Evolutionary conservation across 345 rosid genomes (phyloP), one percentile per base, ranked within the genome.

Genomic region (Pistacia integerrima): DNA sequence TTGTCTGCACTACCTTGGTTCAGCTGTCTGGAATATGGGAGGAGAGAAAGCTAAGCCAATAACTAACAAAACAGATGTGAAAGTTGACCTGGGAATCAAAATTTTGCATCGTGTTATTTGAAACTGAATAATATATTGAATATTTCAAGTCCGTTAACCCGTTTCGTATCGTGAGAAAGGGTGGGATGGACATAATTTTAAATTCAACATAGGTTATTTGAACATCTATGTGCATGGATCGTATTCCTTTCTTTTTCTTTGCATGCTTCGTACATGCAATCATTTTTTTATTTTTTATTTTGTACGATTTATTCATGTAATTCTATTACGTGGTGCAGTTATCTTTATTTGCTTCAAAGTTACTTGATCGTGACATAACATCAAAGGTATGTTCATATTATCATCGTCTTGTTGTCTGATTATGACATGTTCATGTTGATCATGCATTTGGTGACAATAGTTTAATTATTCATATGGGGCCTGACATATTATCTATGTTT

Each of bases 301-400:
- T 48, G n/a, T 57, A 30, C 67, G 22, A 22, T 28, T 41, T 17
- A 8, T 57, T 72, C n/a, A 30, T 30, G 8, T 66, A 14, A n/a
- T 69, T 76, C 14, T 41, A 68, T 70, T 80, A 41, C 74, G 38
- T 69, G 18, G 41, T 85, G 86, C 90, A 92, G 98, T 71, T 94
- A 76, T 80, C 93, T 70, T 67, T 91, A 68, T 92, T 97, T 11
- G 97, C 92, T 68, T 85, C 91, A 33, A 89, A 89, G 64, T 86
- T 94, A 76, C 75, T 79, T 33, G 94, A 94, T 82, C 89, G 86
- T 60, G 98, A 94, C 77, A 61, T 91, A 74, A 73, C 87, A 61
- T 94, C 98, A 64, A 94, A 92, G 93, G 98, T 92, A 74, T 41
- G 76, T 48, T 25, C 22, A 25, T 55, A 38, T 30, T 33, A 48